Conservation (phyloP, 176 grass and related monocot genomes). For the Musa itinerans region DNA sequence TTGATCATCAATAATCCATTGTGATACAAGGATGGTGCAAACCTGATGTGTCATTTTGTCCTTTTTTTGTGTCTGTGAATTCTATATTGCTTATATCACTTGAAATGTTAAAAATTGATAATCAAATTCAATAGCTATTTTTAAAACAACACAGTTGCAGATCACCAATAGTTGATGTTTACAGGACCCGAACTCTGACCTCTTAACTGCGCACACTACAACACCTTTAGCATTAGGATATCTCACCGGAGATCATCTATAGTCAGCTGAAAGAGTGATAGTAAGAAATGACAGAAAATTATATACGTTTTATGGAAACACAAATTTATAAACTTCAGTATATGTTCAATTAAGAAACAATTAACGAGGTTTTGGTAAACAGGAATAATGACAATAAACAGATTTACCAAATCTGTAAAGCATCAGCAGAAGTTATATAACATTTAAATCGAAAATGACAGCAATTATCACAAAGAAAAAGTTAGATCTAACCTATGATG, state of each 20-base stretch:
- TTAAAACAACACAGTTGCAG: too few relatives aligned
- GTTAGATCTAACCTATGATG: conserved; percentile 2
- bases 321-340: too few relatives aligned
- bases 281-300: too few relatives aligned
- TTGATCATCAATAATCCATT: background rate
- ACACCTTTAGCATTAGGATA: too few relatives aligned
- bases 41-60: background rate
- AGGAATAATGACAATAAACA: background rate
- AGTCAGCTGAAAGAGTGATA: too few relatives aligned
- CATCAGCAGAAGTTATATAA: background rate
- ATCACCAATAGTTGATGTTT: too few relatives aligned
- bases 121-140: too few relatives aligned
- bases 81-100: background rate
- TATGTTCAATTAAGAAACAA: background rate
- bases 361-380: background rate
- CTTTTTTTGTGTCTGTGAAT: background rate
- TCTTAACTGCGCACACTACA: too few relatives aligned
- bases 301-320: too few relatives aligned
- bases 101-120: background rate
- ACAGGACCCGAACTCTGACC: too few relatives aligned
- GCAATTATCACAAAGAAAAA: background rate
- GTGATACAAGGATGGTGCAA: background rate
- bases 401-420: background rate
- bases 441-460: background rate
- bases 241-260: too few relatives aligned